A percentile compares a stretch with the other conserved stretches of the same genome.
Evolutionary conservation across 1,284 basidiomycete species (phyloP).

Genomic region (Chondrostereum purpureum): DNA sequence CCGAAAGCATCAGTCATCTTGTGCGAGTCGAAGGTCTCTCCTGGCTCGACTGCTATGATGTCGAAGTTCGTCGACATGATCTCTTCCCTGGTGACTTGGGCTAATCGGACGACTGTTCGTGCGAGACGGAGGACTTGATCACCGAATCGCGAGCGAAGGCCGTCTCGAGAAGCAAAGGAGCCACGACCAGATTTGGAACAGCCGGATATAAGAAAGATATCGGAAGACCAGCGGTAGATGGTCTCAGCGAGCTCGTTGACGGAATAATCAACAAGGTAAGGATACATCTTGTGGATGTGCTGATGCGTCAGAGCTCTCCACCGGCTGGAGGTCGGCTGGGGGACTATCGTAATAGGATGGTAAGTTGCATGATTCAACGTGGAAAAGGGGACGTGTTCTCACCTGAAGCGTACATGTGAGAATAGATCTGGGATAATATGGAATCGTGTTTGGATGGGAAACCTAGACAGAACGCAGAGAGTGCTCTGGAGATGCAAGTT

Average conservation of each 20-base stretch:
- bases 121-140: slow-evolving; percentile 58
- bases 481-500: slow-evolving; percentile 55
- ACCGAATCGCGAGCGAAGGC: slow-evolving; percentile 44
- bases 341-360: slow-evolving; percentile 36
- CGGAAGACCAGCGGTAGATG: slow-evolving; percentile 61
- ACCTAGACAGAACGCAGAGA: slow-evolving; percentile 66
- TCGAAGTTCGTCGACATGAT: slow-evolving; percentile 70
- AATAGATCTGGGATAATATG: slow-evolving; percentile 58
- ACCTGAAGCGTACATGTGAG: slow-evolving; percentile 59
- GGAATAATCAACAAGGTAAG: slow-evolving; percentile 57
- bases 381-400: slow-evolving; percentile 14
- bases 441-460: slow-evolving; percentile 63
- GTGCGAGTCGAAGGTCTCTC: slow-evolving; percentile 39
- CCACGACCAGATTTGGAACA: slow-evolving; percentile 34
- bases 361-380: slow-evolving; percentile 9
- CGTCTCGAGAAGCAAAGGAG: slow-evolving; percentile 31
- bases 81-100: slow-evolving; percentile 57
- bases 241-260: slow-evolving; percentile 62
- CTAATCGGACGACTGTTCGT: slow-evolving; percentile 50
- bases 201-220: slow-evolving; percentile 59
- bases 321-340: slow-evolving; percentile 67
- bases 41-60: slow-evolving; percentile 50
- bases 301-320: slow-evolving; percentile 67
- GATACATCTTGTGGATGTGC: slow-evolving; percentile 61
- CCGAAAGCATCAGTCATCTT: slow-evolving; percentile 65